Evolutionary conservation across 176 grass and related monocot genomes (phyloP).

Genomic region (Rhynchospora pubera): DNA sequence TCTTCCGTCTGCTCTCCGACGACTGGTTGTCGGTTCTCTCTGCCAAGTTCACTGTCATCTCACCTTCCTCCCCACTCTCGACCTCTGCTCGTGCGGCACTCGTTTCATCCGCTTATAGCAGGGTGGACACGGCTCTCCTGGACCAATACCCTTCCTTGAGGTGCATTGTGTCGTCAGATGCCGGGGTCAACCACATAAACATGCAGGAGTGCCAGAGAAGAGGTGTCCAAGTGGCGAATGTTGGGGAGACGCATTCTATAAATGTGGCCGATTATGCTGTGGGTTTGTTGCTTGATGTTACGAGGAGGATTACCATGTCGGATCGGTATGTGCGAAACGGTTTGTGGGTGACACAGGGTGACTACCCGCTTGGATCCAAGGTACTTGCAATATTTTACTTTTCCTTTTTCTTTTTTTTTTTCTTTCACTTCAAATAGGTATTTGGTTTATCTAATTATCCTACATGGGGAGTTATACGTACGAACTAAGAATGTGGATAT

Average conservation of each 20-base stretch:
- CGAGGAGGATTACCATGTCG: conserved; percentile 27
- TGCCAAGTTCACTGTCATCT: background rate
- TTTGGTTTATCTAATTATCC: no score
- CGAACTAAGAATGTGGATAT: no score
- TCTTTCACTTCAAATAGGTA: no score
- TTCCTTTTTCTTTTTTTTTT: no score
- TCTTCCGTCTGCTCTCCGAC: background rate
- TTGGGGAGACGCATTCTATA: conserved; percentile 23
- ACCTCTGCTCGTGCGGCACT: conserved; percentile 22
- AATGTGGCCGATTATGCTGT: conserved; percentile 43
- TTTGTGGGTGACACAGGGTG: conserved; percentile 17
- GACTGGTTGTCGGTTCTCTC: conserved; percentile 9
- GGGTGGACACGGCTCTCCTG: conserved; percentile 13
- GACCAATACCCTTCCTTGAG: conserved; percentile 25
- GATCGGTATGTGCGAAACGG: conserved; percentile 29
- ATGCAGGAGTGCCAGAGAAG: conserved; percentile 39
- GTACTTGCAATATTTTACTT: conserved; percentile 15
- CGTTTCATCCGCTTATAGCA: background rate
- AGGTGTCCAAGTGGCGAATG: conserved; percentile 33
- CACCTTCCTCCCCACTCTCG: background rate
- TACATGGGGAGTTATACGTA: no score
- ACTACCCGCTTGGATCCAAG: conserved; percentile 38
- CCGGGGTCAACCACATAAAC: conserved; percentile 47
- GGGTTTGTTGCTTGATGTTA: conserved; percentile 31
- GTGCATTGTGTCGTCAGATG: conserved; percentile 27